These are phyloP conservation scores for Epicoccum sorghinum DNA, from an alignment of 2,329 filamentous ascomycete genomes.

Conservation along the genomic window DNA sequence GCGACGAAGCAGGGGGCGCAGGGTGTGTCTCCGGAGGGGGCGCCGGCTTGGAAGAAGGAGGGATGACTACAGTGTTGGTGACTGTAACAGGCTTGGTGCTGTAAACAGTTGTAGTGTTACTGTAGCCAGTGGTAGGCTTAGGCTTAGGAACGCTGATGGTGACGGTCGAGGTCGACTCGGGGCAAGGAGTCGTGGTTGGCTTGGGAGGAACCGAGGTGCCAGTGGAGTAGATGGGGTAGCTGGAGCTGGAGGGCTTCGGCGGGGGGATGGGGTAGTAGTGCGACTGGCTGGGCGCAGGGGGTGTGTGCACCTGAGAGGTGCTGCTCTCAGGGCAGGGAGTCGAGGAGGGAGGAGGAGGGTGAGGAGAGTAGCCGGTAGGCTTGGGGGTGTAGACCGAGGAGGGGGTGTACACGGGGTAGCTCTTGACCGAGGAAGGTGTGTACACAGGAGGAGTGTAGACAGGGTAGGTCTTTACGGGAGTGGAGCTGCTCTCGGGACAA, in stretches of 20 bases:
- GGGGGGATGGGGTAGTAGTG: background rate
- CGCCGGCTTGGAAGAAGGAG: background rate
- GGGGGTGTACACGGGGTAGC: slow-evolving; percentile 1
- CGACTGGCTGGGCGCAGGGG: slow-evolving; percentile 8
- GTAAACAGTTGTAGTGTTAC: slow-evolving; percentile 5
- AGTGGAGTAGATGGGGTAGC: background rate
- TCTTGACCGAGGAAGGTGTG: slow-evolving; percentile 1
- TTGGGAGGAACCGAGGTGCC: background rate
- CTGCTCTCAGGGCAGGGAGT: slow-evolving; percentile 18
- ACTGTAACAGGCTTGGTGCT: slow-evolving; percentile 8
- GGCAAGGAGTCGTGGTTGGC: slow-evolving; percentile 10
- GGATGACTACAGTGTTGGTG: slow-evolving; percentile 2
- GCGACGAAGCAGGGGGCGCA: background rate
- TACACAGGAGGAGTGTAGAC: background rate
- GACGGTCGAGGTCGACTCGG: background rate
- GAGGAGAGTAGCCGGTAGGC: background rate
- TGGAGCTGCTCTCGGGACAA: background rate
- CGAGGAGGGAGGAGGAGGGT: background rate
- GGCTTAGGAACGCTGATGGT: background rate
- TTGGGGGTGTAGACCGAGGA: background rate
- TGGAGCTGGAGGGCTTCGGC: background rate
- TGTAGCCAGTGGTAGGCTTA: slow-evolving; percentile 13
- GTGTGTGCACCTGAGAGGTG: slow-evolving; percentile 5
- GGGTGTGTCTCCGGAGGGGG: slow-evolving; percentile 2
- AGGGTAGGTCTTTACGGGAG: background rate